These are phyloP conservation scores for Fonsecaea monophora DNA, from an alignment of 2,329 filamentous ascomycete genomes.

Conservation along the genomic window DNA sequence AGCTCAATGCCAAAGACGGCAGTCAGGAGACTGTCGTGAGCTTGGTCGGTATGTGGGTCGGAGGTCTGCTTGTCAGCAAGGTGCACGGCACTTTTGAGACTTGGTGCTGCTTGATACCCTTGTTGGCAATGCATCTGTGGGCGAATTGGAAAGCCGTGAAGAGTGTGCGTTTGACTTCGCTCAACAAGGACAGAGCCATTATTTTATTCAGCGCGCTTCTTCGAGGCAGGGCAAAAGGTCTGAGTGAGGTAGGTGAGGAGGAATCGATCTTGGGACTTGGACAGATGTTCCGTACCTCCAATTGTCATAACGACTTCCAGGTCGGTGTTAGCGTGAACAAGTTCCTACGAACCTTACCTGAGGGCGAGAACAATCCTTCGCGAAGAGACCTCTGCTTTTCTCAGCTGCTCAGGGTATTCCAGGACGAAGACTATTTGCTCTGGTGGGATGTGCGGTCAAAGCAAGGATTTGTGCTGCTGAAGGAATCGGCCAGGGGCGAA, in stretches of 20 bases:
- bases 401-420: conserved; percentile 55
- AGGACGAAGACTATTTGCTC: conserved; percentile 65
- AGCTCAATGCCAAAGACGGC: conserved; percentile 93
- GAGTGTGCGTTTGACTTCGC: conserved; percentile 78
- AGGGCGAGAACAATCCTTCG: neutral
- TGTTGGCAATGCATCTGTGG: conserved; percentile 77
- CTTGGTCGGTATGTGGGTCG: conserved; percentile 82
- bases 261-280: conserved; percentile 26
- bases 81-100: conserved; percentile 75
- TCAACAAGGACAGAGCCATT: conserved; percentile 86
- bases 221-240: conserved; percentile 37
- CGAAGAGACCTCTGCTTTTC: neutral
- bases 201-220: conserved; percentile 65
- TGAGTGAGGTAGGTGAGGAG: conserved; percentile 29
- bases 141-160: conserved; percentile 88
- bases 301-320: conserved; percentile 8
- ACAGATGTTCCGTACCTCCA: neutral
- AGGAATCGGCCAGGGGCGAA: conserved; percentile 59
- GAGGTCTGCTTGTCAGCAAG: conserved; percentile 78
- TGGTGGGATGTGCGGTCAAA: conserved; percentile 57
- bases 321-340: conserved; percentile 28
- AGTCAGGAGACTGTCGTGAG: conserved; percentile 95
- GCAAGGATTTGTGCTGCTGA: conserved; percentile 67
- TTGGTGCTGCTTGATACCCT: conserved; percentile 72
- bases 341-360: conserved; percentile 25